Percentiles rank a stretch among this genome's conserved stretches.
Conservation (phyloP, 495 filamentous ascomycete genomes). For the Friedmanniomyces simplex region DNA sequence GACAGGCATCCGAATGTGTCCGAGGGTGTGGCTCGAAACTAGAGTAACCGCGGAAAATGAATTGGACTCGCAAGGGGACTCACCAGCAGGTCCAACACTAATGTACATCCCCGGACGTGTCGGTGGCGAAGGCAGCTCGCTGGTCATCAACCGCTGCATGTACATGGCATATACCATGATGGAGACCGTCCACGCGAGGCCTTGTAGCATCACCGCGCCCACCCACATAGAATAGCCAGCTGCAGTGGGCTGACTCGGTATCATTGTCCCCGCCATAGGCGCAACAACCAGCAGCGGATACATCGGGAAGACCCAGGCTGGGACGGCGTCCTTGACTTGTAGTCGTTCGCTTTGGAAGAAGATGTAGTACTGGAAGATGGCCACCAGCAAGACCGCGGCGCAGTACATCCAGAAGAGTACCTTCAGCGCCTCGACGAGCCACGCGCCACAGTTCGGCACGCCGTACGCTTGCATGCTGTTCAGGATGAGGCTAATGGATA, state of each 20-base stretch:
- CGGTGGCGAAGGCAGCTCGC: conserved; percentile 21
- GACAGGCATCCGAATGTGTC: too few species aligned
- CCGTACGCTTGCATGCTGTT: conserved; percentile 21
- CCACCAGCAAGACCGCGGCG: conserved; percentile 32
- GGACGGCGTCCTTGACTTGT: conserved; percentile 34
- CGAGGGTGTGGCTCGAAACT: too few species aligned
- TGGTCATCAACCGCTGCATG: conserved; percentile 26
- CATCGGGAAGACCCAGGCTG: conserved; percentile 47
- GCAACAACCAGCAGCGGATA: conserved; percentile 47
- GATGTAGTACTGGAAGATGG: conserved; percentile 41
- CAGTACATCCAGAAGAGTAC: conserved; percentile 46
- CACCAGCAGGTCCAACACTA: conserved; percentile 25
- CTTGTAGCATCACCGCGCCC: conserved; percentile 42
- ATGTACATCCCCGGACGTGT: conserved; percentile 31
- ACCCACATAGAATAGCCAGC: conserved; percentile 38
- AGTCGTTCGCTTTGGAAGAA: conserved; percentile 40
- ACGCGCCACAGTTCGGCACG: conserved; percentile 21
- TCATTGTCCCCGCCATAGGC: conserved; percentile 36
- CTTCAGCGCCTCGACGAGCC: conserved; percentile 35
- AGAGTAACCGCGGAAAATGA: too few species aligned
- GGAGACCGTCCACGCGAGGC: conserved; percentile 41
- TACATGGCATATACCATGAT: conserved; percentile 40
- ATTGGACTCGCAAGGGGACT: too few species aligned
- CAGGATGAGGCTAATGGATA: conserved; percentile 17
- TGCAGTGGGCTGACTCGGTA: conserved; percentile 35